Conservation (phyloP, 345 rosid genomes). For the Acer saccharum region DNA sequence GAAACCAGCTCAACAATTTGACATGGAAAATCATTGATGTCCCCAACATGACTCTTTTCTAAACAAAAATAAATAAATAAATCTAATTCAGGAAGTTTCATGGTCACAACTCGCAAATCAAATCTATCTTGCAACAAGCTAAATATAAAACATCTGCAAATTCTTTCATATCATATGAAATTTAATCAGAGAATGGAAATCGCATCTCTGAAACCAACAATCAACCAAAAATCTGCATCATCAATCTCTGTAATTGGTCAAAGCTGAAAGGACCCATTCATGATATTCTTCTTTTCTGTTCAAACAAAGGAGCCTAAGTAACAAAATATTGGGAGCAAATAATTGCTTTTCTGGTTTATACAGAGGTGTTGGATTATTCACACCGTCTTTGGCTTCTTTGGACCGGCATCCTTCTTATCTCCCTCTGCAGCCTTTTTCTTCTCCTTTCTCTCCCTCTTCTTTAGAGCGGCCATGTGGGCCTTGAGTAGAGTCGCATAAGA, state of each 20-base stretch:
- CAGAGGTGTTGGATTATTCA: constrained; percentile 17
- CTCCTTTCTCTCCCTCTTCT: constrained; percentile 95
- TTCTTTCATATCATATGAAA: background rate
- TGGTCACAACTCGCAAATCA: background rate
- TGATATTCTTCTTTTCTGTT: background rate
- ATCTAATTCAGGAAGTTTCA: background rate
- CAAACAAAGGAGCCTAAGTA: background rate
- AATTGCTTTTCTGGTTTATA: constrained; percentile 8
- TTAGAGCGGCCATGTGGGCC: constrained; percentile 86
- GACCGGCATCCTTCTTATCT: constrained; percentile 46
- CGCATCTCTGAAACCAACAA: background rate
- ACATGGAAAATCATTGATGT: background rate
- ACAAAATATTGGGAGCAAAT: background rate
- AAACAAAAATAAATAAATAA: too few relatives aligned
- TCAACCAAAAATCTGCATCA: constrained; percentile 15
- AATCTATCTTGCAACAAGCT: background rate
- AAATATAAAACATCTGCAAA: background rate
- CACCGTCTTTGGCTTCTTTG: constrained; percentile 35
- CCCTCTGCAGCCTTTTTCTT: constrained; percentile 70
- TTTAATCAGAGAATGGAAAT: background rate
- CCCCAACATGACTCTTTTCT: too few relatives aligned
- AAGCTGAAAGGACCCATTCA: background rate
- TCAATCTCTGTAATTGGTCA: constrained; percentile 14
- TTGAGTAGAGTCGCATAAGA: constrained; percentile 91
- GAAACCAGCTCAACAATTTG: background rate